Evolutionary conservation across 2,329 filamentous ascomycete genomes (phyloP).

Genomic region (Trichoderma breve): DNA sequence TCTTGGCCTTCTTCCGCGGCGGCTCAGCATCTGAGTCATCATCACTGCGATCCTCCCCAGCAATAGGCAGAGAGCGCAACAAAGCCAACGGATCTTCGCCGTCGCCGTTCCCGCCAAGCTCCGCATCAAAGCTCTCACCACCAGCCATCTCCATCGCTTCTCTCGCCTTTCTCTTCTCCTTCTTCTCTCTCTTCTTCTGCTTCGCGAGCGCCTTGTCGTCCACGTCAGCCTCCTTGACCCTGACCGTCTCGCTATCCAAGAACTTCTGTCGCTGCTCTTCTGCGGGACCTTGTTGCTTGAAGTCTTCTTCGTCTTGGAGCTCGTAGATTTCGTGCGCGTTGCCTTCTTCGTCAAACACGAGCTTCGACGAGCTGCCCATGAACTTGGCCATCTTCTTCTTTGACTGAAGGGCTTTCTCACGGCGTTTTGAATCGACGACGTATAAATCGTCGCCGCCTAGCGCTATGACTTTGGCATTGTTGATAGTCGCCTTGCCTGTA

Average conservation of each 20-base stretch:
- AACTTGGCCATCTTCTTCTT: constrained; percentile 93
- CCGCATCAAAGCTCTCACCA: constrained; percentile 30
- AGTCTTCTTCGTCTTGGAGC: constrained; percentile 80
- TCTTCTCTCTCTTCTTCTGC: constrained; percentile 75
- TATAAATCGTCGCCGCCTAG: constrained; percentile 71
- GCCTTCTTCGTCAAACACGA: constrained; percentile 91
- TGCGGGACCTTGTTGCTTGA: constrained; percentile 70
- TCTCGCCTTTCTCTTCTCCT: constrained; percentile 67
- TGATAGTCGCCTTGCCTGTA: constrained; percentile 42
- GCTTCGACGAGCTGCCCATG: constrained; percentile 79
- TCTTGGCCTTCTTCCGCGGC: constrained; percentile 62
- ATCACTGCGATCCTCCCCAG: constrained; percentile 34
- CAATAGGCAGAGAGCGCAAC: constrained; percentile 56
- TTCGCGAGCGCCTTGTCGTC: constrained; percentile 79
- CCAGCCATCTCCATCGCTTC: constrained; percentile 45
- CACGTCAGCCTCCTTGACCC: constrained; percentile 72
- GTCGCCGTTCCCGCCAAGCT: constrained; percentile 42
- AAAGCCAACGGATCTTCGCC: constrained; percentile 56
- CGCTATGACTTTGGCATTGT: constrained; percentile 60
- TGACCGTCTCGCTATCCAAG: constrained; percentile 69
- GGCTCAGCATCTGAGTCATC: constrained; percentile 41
- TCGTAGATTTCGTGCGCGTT: constrained; percentile 83
- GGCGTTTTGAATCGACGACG: constrained; percentile 88
- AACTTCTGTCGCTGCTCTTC: constrained; percentile 76
- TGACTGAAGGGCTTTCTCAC: constrained; percentile 89